These are phyloP conservation scores for Codiaeum variegatum DNA, from an alignment of 441 rosid genomes.

Conservation along the genomic window DNA sequence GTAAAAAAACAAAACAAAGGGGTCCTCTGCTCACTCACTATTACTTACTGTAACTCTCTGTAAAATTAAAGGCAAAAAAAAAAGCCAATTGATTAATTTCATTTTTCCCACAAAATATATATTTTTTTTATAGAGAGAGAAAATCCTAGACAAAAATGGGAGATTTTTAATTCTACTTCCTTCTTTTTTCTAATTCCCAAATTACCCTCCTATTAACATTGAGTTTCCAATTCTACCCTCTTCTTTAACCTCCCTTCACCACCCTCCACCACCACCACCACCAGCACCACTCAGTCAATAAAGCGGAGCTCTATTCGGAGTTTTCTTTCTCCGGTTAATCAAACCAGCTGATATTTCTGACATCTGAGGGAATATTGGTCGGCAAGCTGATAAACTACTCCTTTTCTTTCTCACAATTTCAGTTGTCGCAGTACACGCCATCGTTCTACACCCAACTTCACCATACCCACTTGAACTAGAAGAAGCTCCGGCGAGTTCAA, in stretches of 20 bases:
- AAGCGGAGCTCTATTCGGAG: constrained; percentile 85
- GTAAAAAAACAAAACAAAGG: constrained; percentile 11
- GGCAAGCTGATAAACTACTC: constrained; percentile 54
- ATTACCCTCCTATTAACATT: constrained; percentile 13
- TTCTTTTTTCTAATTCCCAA: no score
- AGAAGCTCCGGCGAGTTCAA: constrained; percentile 55
- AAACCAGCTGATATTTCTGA: constrained; percentile 45
- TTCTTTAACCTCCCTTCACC: background rate
- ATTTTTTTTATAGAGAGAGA: no score
- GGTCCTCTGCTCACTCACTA: constrained; percentile 21
- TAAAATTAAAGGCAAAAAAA: background rate
- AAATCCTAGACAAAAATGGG: constrained; percentile 33
- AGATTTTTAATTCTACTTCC: background rate
- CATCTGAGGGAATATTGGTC: constrained; percentile 36
- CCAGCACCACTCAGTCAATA: constrained; percentile 30
- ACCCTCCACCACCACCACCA: background rate
- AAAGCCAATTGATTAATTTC: constrained; percentile 18
- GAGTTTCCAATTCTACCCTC: constrained; percentile 4
- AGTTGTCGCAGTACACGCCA: constrained; percentile 63
- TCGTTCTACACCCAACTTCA: constrained; percentile 44
- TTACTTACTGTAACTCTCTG: constrained; percentile 17
- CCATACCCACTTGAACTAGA: constrained; percentile 50
- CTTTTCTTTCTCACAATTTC: constrained; percentile 74
- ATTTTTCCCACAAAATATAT: no score
- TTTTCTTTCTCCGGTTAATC: constrained; percentile 67